A percentile compares a stretch with the other conserved stretches of the same genome.
phyloP scores from a whole-genome alignment of 73 alveolate genomes.

The Blepharisma japonicum region DNA sequence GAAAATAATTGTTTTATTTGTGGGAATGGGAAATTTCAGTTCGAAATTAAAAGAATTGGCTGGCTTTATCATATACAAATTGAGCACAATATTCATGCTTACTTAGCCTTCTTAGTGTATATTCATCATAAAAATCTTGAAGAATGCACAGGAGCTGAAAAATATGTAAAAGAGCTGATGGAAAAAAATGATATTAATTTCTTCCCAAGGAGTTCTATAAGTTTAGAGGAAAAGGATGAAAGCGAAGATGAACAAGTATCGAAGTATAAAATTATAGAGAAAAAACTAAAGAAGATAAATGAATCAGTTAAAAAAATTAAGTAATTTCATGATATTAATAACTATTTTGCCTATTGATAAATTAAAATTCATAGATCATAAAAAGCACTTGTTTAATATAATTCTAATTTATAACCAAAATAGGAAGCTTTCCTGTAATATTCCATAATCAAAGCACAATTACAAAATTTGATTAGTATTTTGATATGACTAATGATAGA shows the following conservation, averaged over 20 bases:
- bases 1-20: conserved; percentile 79
- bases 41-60: conserved; percentile 53
- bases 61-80: conserved; percentile 45
- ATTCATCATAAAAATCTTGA: conserved; percentile 30
- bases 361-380: too few relatives aligned
- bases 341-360: background rate
- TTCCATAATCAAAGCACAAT: too few relatives aligned
- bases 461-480: too few relatives aligned
- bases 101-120: conserved; percentile 49
- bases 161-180: conserved; percentile 40
- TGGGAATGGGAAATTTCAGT: conserved; percentile 65
- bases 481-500: too few relatives aligned
- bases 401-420: too few relatives aligned
- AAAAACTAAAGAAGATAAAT: background rate
- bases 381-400: too few relatives aligned
- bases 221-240: background rate
- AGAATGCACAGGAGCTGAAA: conserved; percentile 56
- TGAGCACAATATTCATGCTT: conserved; percentile 59
- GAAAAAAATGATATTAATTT: conserved; percentile 29
- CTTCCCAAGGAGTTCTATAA: conserved; percentile 33
- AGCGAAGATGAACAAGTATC: background rate
- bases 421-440: too few relatives aligned
- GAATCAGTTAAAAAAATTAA: background rate
- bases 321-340: background rate
- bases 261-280: background rate